Base-by-base conservation (phyloP, 2,329 filamentous ascomycete species). In the Ophiocordyceps camponoti-saundersi region DNA sequence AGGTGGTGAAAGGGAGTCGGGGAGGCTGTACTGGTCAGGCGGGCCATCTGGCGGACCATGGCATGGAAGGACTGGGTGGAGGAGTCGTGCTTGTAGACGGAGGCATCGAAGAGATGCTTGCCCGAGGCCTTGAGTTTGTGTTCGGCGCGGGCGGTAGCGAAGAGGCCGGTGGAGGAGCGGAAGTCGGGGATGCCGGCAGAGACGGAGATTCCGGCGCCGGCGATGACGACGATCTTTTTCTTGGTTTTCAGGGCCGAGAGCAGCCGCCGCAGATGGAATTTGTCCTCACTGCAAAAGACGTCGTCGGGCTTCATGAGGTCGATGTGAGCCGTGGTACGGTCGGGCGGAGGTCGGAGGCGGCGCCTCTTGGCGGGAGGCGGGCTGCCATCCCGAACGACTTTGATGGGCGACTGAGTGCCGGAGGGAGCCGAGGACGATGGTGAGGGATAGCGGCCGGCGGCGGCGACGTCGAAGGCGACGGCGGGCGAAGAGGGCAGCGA, bases 181-280 rank as follows among this genome's bases (percentile, higher is more conserved):
- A 98, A 98, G 63, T 98, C 92, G 56, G 92, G 92, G 57, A 98
- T 93, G 52, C 92, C 92, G 55, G 92, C 90, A 47, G 90, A 90
- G 46, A 95, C 92, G 39, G 92, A 96, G 57, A 98, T 98, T 51
- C 92, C 92, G 52, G 92, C 92, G 49, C 92, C 92, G 44, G 90
- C 92, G 61, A 98, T 85, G 46, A 96, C 86, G 32, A 98, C 87
- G 60, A 98, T 94, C 69, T 95, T 95, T 67, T 89, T 85, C 70
- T 92, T 92, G 59, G 85, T 88, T 57, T 83, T 82, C 48, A 98
- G 65, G 22, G 80, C 81, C 42, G 80, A 76, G 42, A 89, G 67
- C 29, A 98, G 69, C 48, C 80, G 75, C 50, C 84, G 75, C 39
- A 95, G 68, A 51, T 90, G 76, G 8, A 49, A 49, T 36, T 52